Evolutionary conservation across 176 grass and related monocot genomes (phyloP).

Genomic region (Poa annua): DNA sequence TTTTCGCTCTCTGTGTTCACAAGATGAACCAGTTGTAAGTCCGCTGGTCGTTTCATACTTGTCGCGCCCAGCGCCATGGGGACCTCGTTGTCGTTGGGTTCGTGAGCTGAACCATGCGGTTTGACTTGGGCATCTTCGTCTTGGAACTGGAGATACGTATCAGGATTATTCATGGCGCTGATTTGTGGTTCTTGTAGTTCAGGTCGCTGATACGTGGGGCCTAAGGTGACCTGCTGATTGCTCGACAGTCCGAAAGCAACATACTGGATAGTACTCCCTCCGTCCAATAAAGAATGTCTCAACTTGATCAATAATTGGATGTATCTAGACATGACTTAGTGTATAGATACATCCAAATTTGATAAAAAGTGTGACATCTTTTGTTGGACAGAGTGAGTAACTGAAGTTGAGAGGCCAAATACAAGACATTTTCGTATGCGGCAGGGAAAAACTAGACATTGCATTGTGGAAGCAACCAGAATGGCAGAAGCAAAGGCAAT

Average conservation of each 20-base stretch:
- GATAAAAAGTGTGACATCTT: too few relatives aligned
- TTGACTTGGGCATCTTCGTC: slow-evolving; percentile 24
- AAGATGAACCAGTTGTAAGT: neutral
- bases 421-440: neutral
- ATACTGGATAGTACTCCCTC: neutral
- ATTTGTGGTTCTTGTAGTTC: slow-evolving; percentile 11
- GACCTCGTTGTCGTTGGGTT: neutral
- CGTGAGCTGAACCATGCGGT: slow-evolving; percentile 9
- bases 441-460: neutral
- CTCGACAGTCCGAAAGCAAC: neutral
- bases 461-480: neutral
- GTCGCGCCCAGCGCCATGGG: neutral
- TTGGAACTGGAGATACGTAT: slow-evolving; percentile 30
- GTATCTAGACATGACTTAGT: too few relatives aligned
- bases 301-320: too few relatives aligned
- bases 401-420: neutral
- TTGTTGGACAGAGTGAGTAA: too few relatives aligned
- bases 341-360: too few relatives aligned
- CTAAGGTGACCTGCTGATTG: neutral
- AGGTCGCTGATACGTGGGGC: neutral
- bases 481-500: neutral
- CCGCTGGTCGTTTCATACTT: neutral
- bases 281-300: too few relatives aligned
- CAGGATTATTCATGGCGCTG: neutral
- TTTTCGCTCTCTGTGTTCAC: neutral